Base-by-base conservation (phyloP, 345 rosid genomes). In the Raphanus sativus region DNA sequence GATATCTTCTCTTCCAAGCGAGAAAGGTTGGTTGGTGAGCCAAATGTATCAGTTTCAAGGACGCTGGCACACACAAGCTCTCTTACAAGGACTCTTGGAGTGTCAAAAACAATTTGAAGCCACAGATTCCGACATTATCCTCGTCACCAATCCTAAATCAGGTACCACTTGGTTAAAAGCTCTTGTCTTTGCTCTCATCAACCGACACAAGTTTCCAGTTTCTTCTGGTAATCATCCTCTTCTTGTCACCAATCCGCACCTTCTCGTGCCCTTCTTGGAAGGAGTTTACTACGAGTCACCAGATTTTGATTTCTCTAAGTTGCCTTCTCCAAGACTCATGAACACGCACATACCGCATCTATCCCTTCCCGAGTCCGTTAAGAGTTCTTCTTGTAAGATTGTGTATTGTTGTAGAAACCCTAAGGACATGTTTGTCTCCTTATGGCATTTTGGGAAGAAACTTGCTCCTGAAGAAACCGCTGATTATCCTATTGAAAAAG, bases 121-220 rank as follows among this genome's bases (percentile, higher is more conserved):
- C 34, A 69, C 70, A 0, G 72, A 80, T 21, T 62, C 83, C n/a
- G 89, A 89, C 67, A 52, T 87, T 62, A 65, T 86, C 63, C 83
- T 84, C 0, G 81, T 83, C 59, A 83, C 91, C 34, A 71, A 75
- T 62, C 89, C 90, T 6, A 86, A 87, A 65, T 81, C 88, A 42
- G 94, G 94, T 70, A 84, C 89, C 45, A 86, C 90, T 5, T 87
- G 89, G 94, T 58, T 89, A 4, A 81, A 86, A 61, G 86, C 90
- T 12, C 10, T 89, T 6, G 38, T 75, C 12, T 87, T 89, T 73
- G 86, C 89, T n/a, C 36, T 87, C 45, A 8, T 86, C 29, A 85
- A 87, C 54, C 67, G 77, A 16, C 25, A 77, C 65, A 70, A 9
- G 64, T 79, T 76, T 50, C 79, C 77, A 52, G 74, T 77, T 75